Evolutionary conservation across 1,284 basidiomycete species (phyloP).

Genomic region (Cutaneotrichosporon mucoides): DNA sequence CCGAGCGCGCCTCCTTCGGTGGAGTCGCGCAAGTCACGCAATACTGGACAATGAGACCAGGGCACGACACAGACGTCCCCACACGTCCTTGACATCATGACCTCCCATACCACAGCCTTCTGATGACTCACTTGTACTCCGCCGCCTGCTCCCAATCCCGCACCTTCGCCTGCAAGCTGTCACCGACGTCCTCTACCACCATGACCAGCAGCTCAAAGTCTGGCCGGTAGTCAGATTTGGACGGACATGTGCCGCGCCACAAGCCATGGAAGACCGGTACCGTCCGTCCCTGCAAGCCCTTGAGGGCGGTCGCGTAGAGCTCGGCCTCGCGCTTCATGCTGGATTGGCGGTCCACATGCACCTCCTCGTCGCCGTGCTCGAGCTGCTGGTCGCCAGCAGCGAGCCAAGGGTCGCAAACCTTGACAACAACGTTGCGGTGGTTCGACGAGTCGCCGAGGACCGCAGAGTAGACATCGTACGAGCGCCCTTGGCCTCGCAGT

Average conservation of each 20-base stretch:
- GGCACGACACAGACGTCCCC: too few relatives aligned
- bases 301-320: neutral
- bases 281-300: neutral
- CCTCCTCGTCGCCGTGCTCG: conserved; percentile 1
- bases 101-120: too few relatives aligned
- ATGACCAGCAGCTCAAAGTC: conserved; percentile 2
- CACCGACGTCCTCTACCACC: conserved; percentile 1
- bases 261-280: neutral
- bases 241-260: conserved; percentile 1
- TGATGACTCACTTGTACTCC: conserved; percentile 1
- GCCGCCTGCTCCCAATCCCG: neutral
- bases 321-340: neutral
- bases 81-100: too few relatives aligned
- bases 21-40: too few relatives aligned
- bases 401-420: conserved; percentile 3
- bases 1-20: too few relatives aligned
- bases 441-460: neutral
- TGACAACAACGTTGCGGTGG: neutral
- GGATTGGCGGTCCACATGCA: neutral
- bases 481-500: neutral
- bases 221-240: neutral
- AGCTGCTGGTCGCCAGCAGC: neutral
- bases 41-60: too few relatives aligned
- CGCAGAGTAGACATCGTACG: neutral
- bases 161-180: conserved; percentile 2